These are phyloP conservation scores for Camelina laxa DNA, from an alignment of 345 rosid species.

Conservation along the genomic window DNA sequence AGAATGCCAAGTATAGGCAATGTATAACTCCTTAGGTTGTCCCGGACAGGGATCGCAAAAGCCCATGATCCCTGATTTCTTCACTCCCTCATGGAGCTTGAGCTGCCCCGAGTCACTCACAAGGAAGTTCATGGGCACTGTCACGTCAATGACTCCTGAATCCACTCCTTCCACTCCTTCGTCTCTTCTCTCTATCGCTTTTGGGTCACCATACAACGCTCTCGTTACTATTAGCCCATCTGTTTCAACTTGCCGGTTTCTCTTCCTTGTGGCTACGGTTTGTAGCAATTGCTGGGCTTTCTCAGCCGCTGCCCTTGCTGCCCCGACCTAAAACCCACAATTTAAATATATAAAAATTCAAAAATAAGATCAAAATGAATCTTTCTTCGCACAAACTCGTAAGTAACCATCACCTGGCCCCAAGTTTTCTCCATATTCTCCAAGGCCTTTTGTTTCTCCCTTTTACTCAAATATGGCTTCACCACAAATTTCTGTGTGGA, in stretches of 20 bases:
- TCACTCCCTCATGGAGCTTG: conserved; percentile 93
- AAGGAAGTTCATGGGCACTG: conserved; percentile 87
- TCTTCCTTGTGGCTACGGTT: conserved; percentile 83
- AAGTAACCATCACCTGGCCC: conserved; percentile 62
- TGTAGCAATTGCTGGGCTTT: conserved; percentile 81
- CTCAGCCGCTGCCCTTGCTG: conserved; percentile 75
- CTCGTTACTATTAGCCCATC: conserved; percentile 76
- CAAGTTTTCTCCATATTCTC: conserved; percentile 72
- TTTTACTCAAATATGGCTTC: conserved; percentile 72
- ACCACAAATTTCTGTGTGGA: conserved; percentile 69
- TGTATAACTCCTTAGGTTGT: conserved; percentile 69
- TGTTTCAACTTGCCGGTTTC: conserved; percentile 65
- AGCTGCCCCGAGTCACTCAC: conserved; percentile 80
- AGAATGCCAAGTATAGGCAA: conserved; percentile 68
- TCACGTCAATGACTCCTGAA: conserved; percentile 73
- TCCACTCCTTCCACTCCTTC: conserved; percentile 49
- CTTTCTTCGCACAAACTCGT: conserved; percentile 3
- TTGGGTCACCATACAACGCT: conserved; percentile 73
- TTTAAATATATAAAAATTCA: not conserved
- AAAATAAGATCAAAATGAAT: not conserved
- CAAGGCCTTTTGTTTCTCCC: conserved; percentile 73
- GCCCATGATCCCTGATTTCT: conserved; percentile 97
- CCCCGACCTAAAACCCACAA: conserved; percentile 60
- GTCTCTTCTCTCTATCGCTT: conserved; percentile 59
- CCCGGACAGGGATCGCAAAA: conserved; percentile 96